Conservation (phyloP, 2,329 filamentous ascomycete genomes). For the Dactylellina leptospora region DNA sequence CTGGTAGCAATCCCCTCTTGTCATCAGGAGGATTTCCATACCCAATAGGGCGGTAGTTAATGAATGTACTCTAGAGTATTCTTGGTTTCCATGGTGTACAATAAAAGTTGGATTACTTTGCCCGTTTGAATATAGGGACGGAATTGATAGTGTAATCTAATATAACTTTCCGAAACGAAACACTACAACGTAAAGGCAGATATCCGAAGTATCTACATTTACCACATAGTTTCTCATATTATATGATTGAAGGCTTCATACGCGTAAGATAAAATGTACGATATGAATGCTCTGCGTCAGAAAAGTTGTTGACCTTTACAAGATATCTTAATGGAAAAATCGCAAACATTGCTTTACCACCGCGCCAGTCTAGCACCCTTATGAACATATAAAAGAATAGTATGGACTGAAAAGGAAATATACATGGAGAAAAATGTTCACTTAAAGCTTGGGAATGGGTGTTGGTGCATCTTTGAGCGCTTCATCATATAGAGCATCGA, state of each 20-base stretch:
- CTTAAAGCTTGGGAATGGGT: conserved; percentile 21
- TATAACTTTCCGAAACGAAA: no score
- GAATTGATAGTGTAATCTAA: no score
- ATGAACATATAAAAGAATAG: conserved; percentile 8
- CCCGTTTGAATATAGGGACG: no score
- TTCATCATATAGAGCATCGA: conserved; percentile 71
- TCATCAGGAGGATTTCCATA: no score
- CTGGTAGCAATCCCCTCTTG: conserved; percentile 64
- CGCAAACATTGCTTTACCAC: conserved; percentile 15
- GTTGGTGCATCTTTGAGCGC: conserved; percentile 57
- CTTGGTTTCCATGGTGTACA: no score
- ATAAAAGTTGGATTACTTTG: no score
- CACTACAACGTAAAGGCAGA: no score
- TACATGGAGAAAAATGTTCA: neutral
- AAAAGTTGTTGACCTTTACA: neutral
- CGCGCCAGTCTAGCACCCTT: conserved; percentile 32
- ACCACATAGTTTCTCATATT: no score
- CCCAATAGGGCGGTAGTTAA: no score
- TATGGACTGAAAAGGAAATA: neutral
- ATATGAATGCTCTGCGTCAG: neutral
- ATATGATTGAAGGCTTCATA: no score
- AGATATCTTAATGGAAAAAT: neutral
- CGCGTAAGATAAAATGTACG: neutral
- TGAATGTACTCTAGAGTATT: neutral
- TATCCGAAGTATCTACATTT: no score